Conservation (phyloP, 2,329 filamentous ascomycete species). For the Pyricularia pennisetigena region DNA sequence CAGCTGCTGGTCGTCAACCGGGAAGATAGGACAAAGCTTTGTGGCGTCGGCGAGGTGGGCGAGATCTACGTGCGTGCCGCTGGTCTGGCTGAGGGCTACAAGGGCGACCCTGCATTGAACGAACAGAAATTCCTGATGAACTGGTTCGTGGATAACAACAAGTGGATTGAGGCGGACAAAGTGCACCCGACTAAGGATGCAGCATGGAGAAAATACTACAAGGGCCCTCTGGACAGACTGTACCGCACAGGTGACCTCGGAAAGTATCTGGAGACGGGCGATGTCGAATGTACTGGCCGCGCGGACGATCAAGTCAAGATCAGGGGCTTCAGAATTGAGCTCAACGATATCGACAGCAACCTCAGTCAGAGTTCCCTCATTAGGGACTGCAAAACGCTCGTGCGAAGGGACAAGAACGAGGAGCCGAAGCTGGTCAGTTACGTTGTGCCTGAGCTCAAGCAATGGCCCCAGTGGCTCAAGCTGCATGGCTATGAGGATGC, state of each 20-base stretch:
- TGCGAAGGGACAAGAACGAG: constrained; percentile 75
- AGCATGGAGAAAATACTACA: constrained; percentile 69
- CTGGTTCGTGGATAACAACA: constrained; percentile 72
- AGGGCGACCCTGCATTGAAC: constrained; percentile 47
- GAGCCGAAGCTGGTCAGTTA: constrained; percentile 84
- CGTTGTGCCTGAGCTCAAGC: constrained; percentile 69
- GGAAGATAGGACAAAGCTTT: constrained; percentile 55
- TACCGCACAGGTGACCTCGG: constrained; percentile 87
- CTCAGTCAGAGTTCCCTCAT: constrained; percentile 65
- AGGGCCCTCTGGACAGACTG: constrained; percentile 73
- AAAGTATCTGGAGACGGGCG: constrained; percentile 56
- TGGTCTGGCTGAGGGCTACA: constrained; percentile 61
- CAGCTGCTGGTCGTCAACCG: constrained; percentile 78
- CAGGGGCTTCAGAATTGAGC: constrained; percentile 88
- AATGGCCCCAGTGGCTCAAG: constrained; percentile 62
- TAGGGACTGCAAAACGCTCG: constrained; percentile 75
- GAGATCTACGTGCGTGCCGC: constrained; percentile 77
- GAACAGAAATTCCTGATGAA: constrained; percentile 70
- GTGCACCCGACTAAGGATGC: constrained; percentile 38
- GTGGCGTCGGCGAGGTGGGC: constrained; percentile 70
- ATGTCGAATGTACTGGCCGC: constrained; percentile 69
- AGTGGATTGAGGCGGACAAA: constrained; percentile 58
- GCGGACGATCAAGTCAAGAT: constrained; percentile 85
- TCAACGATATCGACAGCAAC: constrained; percentile 85
- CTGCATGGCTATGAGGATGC: constrained; percentile 42